phyloP scores from a whole-genome alignment of 73 alveolate species.

The Paramecium sexaurelia region DNA sequence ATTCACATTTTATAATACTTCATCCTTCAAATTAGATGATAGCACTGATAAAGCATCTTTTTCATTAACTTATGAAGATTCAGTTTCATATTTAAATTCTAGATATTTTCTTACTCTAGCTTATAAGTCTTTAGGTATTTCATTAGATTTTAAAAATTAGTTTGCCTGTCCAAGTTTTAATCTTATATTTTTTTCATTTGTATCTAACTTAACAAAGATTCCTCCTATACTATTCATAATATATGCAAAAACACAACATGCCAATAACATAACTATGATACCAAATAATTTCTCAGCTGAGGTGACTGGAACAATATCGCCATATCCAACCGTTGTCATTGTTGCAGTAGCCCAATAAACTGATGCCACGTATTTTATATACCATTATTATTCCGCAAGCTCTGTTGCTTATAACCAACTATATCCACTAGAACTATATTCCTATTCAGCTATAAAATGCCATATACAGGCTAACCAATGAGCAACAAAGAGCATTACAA shows the following conservation, averaged over 20 bases:
- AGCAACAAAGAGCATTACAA: conserved; percentile 82
- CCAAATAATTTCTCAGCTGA: conserved; percentile 74
- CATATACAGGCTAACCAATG: conserved; percentile 93
- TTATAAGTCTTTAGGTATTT: conserved; percentile 72
- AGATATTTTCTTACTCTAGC: conserved; percentile 77
- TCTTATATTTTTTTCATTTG: conserved; percentile 32
- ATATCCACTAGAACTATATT: conserved; percentile 56
- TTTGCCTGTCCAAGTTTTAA: conserved; percentile 71
- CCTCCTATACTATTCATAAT: conserved; percentile 78
- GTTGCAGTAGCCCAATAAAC: conserved; percentile 85
- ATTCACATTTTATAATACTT: neutral
- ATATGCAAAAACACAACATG: conserved; percentile 82
- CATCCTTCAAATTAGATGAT: neutral
- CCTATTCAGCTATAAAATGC: conserved; percentile 74
- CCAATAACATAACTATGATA: conserved; percentile 74
- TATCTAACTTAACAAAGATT: conserved; percentile 52
- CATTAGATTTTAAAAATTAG: conserved; percentile 70
- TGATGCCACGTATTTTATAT: conserved; percentile 67
- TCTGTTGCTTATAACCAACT: conserved; percentile 80
- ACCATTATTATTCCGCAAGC: conserved; percentile 70
- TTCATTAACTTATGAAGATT: conserved; percentile 35
- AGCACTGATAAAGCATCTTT: conserved; percentile 37
- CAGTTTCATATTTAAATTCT: conserved; percentile 69
- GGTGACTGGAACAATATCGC: conserved; percentile 80
- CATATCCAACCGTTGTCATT: conserved; percentile 91